Conservation (phyloP, 2,329 filamentous ascomycete genomes). For the Hirsutella minnesotensis region DNA sequence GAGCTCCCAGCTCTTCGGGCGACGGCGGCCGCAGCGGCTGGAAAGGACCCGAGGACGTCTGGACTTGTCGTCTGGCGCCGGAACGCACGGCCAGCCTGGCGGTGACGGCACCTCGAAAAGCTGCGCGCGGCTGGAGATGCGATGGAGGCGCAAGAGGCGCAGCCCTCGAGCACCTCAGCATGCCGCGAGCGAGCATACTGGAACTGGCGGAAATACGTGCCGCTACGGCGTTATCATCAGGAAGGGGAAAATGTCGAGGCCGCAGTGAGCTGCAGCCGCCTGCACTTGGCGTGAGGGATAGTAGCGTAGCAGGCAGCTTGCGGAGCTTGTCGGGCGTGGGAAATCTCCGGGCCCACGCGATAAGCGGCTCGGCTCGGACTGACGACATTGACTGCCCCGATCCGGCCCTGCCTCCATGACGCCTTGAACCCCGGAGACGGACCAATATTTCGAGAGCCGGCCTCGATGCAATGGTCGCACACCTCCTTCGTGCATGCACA, state of each 20-base stretch:
- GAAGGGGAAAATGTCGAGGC: background rate
- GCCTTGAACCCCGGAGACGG: too few relatives aligned
- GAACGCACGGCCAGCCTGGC: background rate
- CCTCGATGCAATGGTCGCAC: too few relatives aligned
- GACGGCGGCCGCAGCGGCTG: conserved; percentile 63
- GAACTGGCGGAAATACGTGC: conserved; percentile 6
- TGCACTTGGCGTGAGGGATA: background rate
- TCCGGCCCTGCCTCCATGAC: too few relatives aligned
- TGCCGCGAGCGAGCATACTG: conserved; percentile 17
- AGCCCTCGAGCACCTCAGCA: conserved; percentile 12
- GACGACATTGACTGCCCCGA: too few relatives aligned
- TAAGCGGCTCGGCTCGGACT: too few relatives aligned
- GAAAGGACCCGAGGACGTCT: conserved; percentile 35
- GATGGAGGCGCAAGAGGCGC: conserved; percentile 3
- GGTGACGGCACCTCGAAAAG: conserved; percentile 4
- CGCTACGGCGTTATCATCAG: conserved; percentile 5
- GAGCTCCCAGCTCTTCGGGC: conserved; percentile 65
- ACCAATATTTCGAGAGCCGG: too few relatives aligned
- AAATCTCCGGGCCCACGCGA: too few relatives aligned
- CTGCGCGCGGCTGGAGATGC: background rate
- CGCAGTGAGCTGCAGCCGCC: background rate
- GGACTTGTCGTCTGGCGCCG: conserved; percentile 12
- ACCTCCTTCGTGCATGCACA: too few relatives aligned
- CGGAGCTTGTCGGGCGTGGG: too few relatives aligned
- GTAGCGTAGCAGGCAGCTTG: too few relatives aligned